Base-by-base conservation (phyloP, 2,329 filamentous ascomycete species). In the Ciborinia camelliae region DNA sequence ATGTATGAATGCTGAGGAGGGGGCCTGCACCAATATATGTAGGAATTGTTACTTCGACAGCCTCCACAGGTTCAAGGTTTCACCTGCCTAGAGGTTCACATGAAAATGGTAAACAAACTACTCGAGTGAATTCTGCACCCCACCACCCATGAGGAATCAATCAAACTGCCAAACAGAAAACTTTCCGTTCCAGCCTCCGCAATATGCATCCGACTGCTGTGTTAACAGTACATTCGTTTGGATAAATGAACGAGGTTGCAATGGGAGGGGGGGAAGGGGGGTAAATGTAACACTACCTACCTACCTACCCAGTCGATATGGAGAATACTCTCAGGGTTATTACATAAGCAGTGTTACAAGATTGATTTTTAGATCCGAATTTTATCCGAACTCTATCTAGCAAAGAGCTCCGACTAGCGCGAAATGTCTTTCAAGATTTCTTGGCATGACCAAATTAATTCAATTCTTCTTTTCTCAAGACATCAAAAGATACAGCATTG, bases 301-400 rank as follows among this genome's bases (percentile, higher is more conserved):
- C n/a, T n/a, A n/a, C n/a, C n/a, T n/a, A n/a, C n/a, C n/a, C n/a
- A n/a, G n/a, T n/a, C n/a, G n/a, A n/a, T n/a, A n/a, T n/a, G n/a
- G n/a, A n/a, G n/a, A n/a, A n/a, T n/a, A n/a, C n/a, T n/a, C n/a
- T n/a, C 14, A 18, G 23, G 6, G 1, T 3, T 18, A 39, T 58
- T 58, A 58, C 20, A 35, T 58, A 58, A 45, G 54, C 54, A 55
- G n/a, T n/a, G n/a, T n/a, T n/a, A n/a, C n/a, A n/a, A n/a, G n/a
- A n/a, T n/a, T 12, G 8, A 8, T 52, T 23, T 7, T 12, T 28
- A 54, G 30, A 7, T 2, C 15, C n/a, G 0, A 6, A 10, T n/a
- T 43, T 10, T 0, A 45, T 35, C 54, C 41, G 41, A 58, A 23
- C 8, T 35, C 47, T 58, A 58, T 47, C n/a, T n/a, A n/a, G n/a